Conservation (phyloP, 208 protist species). For the Plasmodiophora brassicae region DNA sequence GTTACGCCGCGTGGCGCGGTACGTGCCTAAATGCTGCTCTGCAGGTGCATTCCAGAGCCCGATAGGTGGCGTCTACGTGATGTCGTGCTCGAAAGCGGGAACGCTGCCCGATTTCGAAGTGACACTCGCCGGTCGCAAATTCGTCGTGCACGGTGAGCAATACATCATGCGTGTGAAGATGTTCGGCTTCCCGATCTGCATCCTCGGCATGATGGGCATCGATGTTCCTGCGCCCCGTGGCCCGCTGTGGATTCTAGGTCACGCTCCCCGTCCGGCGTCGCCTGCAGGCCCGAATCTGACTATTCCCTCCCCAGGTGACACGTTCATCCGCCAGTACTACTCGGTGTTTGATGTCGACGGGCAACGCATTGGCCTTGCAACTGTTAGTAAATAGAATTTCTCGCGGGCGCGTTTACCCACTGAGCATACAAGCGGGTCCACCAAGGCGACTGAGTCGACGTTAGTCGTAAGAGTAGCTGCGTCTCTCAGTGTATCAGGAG, state of each 20-base stretch:
- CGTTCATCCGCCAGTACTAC: constrained; percentile 68
- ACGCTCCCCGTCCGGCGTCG: neutral
- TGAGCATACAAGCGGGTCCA: too few species aligned
- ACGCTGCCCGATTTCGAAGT: constrained; percentile 28
- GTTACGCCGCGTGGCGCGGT: neutral
- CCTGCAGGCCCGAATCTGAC: neutral
- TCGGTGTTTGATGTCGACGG: constrained; percentile 37
- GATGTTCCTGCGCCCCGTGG: constrained; percentile 54
- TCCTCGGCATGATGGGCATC: constrained; percentile 69
- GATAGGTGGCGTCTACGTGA: neutral
- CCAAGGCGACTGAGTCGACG: too few species aligned
- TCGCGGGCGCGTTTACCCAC: too few species aligned
- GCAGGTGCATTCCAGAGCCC: constrained; percentile 20
- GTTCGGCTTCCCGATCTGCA: constrained; percentile 54
- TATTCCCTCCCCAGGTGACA: constrained; percentile 62
- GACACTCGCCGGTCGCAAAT: constrained; percentile 30
- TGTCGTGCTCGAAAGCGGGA: neutral
- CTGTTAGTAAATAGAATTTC: too few species aligned
- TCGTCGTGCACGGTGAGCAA: constrained; percentile 22
- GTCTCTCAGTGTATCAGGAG: too few species aligned
- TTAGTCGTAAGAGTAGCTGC: too few species aligned
- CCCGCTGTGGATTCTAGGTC: constrained; percentile 68
- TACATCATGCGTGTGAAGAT: constrained; percentile 45
- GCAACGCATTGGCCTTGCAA: constrained; percentile 15
- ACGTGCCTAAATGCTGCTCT: constrained; percentile 29